These are phyloP conservation scores for Psilocybe cyanescens DNA, from an alignment of 768 basidiomycete species.

Conservation along the genomic window DNA sequence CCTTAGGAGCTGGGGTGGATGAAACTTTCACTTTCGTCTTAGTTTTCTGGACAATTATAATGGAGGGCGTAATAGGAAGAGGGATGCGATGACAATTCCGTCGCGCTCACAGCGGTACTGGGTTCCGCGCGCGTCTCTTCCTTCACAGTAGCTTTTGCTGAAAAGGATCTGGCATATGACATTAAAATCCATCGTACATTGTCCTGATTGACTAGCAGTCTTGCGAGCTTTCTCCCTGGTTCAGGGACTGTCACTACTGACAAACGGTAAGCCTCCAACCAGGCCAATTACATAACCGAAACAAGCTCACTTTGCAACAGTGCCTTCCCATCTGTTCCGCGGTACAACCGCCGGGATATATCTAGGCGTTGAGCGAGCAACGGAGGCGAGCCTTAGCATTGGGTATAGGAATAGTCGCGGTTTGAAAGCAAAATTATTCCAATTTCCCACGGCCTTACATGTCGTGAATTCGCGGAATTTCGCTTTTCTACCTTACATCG, in stretches of 20 bases:
- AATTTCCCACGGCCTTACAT: slow-evolving; percentile 18
- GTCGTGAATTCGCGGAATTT: background rate
- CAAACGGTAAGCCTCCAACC: background rate
- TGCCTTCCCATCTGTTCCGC: slow-evolving; percentile 15
- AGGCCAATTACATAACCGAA: background rate
- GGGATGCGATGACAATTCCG: background rate
- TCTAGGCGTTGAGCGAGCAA: slow-evolving; percentile 20
- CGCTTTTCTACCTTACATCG: background rate
- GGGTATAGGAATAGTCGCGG: slow-evolving; percentile 16
- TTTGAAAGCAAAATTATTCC: slow-evolving; percentile 17
- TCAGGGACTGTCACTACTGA: background rate
- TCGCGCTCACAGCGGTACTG: background rate
- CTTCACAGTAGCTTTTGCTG: background rate
- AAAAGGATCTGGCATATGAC: background rate
- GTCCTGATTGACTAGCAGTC: background rate
- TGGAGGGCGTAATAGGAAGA: background rate
- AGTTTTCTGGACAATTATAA: background rate
- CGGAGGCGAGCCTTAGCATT: slow-evolving; percentile 24
- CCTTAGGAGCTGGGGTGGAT: too few relatives aligned
- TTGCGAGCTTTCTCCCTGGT: slow-evolving; percentile 6
- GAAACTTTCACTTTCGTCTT: background rate
- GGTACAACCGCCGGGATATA: slow-evolving; percentile 11
- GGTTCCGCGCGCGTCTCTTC: background rate
- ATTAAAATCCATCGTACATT: background rate
- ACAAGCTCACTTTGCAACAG: slow-evolving; percentile 9